Percentiles rank a stretch among this genome's conserved stretches.
Evolutionary conservation across 2,329 filamentous ascomycete genomes (phyloP).

Genomic region (Arthrobotrys conoides): DNA sequence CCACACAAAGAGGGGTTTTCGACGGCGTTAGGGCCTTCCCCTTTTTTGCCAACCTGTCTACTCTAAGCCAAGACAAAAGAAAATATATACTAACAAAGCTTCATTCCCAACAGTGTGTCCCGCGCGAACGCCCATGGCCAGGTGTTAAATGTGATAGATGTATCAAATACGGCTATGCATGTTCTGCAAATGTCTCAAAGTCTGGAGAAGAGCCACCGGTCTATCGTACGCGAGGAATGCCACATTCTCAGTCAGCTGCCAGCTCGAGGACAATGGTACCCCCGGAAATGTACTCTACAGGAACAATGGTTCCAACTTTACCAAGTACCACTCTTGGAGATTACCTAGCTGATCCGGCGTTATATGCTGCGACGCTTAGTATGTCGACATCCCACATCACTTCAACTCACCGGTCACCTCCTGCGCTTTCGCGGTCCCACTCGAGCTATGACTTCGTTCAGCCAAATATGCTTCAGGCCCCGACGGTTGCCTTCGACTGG

Average conservation of each 20-base stretch:
- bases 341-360: conserved; percentile 43
- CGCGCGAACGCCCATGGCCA: conserved; percentile 59
- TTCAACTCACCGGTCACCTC: conserved; percentile 36
- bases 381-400: conserved; percentile 58
- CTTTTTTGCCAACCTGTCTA: conserved; percentile 55
- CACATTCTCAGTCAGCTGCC: conserved; percentile 38
- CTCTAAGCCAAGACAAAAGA: conserved; percentile 37
- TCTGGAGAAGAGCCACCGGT: conserved; percentile 57
- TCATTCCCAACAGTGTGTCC: conserved; percentile 48
- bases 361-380: conserved; percentile 56
- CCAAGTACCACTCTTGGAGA: conserved; percentile 55
- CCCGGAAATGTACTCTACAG: conserved; percentile 55
- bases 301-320: conserved; percentile 46
- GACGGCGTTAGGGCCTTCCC: conserved; percentile 43
- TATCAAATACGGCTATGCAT: conserved; percentile 57
- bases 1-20: conserved; percentile 44
- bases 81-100: conserved; percentile 49
- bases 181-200: conserved; percentile 59
- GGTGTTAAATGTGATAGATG: conserved; percentile 59
- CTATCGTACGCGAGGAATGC: conserved; percentile 52
- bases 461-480: conserved; percentile 46
- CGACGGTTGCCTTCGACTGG: conserved; percentile 53
- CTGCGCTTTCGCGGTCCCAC: conserved; percentile 52
- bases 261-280: conserved; percentile 40
- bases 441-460: conserved; percentile 54